These are phyloP conservation scores for Globisporangium acanthophoron DNA, from an alignment of 352 stramenopile species.

Conservation along the genomic window DNA sequence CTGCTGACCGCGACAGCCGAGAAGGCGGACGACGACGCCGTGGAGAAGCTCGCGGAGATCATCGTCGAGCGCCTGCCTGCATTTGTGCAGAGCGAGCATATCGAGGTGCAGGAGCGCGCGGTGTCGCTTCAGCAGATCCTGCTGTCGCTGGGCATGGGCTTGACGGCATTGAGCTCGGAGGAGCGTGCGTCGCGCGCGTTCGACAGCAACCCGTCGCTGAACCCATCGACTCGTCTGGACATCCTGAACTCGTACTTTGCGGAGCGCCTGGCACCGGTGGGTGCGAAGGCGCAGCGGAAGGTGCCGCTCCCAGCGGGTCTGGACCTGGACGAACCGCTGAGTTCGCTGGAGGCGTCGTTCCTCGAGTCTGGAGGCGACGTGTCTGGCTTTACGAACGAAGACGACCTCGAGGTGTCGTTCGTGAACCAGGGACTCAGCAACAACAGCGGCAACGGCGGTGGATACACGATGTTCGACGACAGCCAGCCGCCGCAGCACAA, in stretches of 20 bases:
- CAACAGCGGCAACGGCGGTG: slow-evolving; percentile 1
- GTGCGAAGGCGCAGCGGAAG: slow-evolving; percentile 88
- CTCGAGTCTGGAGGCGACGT: slow-evolving; percentile 70
- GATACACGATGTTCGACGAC: slow-evolving; percentile 23
- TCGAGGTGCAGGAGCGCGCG: slow-evolving; percentile 95
- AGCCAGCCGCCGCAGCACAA: slow-evolving; percentile 21
- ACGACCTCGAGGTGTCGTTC: slow-evolving; percentile 82
- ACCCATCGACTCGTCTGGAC: slow-evolving; percentile 36
- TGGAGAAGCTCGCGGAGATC: slow-evolving; percentile 83
- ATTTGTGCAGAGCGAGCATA: slow-evolving; percentile 89
- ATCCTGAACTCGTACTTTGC: slow-evolving; percentile 74
- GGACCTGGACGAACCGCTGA: slow-evolving; percentile 59
- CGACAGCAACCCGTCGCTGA: slow-evolving; percentile 40
- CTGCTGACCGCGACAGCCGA: slow-evolving; percentile 74
- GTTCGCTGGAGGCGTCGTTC: slow-evolving; percentile 55
- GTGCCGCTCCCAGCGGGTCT: slow-evolving; percentile 86
- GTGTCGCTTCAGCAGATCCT: slow-evolving; percentile 80
- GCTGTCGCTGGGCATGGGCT: slow-evolving; percentile 53
- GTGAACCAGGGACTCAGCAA: slow-evolving; percentile 40
- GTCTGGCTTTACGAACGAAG: slow-evolving; percentile 49
- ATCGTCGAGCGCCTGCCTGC: slow-evolving; percentile 79
- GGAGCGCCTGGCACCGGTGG: slow-evolving; percentile 84
- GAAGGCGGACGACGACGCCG: slow-evolving; percentile 61
- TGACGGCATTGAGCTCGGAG: slow-evolving; percentile 45
- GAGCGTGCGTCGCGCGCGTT: slow-evolving; percentile 67